A percentile compares a stretch with the other conserved stretches of the same genome.
phyloP scores from a whole-genome alignment of 2,329 filamentous ascomycete species.

The Penicillium sp. region DNA sequence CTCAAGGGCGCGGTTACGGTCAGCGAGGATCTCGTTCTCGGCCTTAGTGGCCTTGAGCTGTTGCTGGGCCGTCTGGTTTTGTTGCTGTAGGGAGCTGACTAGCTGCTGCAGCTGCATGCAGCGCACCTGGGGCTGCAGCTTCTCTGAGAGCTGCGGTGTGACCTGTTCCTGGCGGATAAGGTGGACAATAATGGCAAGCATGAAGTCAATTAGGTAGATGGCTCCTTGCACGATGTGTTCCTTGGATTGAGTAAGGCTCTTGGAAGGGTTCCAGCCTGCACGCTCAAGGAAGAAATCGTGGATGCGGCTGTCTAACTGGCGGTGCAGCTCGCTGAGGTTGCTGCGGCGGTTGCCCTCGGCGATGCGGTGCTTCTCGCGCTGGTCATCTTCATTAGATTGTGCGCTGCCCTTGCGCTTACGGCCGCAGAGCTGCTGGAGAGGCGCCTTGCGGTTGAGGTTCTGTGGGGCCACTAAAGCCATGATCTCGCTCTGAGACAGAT shows the following conservation, averaged over 20 bases:
- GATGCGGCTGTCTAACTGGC: conserved; percentile 32
- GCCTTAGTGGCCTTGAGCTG: conserved; percentile 30
- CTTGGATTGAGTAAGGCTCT: conserved; percentile 35
- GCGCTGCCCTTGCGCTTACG: conserved; percentile 33
- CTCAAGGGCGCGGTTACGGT: conserved; percentile 31
- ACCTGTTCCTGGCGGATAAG: conserved; percentile 32
- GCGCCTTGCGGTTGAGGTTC: conserved; percentile 33
- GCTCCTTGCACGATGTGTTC: conserved; percentile 35
- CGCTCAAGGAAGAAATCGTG: conserved; percentile 34
- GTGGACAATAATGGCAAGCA: conserved; percentile 31
- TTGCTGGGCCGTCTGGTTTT: conserved; percentile 30
- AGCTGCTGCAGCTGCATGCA: conserved; percentile 35
- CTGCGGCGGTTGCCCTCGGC: conserved; percentile 35
- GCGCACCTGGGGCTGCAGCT: conserved; percentile 32
- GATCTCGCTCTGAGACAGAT: conserved; percentile 28
- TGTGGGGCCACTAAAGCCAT: conserved; percentile 30
- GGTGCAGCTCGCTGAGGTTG: conserved; percentile 34
- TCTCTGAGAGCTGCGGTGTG: conserved; percentile 31
- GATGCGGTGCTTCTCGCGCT: conserved; percentile 36
- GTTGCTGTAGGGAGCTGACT: conserved; percentile 29
- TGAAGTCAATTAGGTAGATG: conserved; percentile 34
- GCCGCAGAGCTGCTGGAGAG: conserved; percentile 34
- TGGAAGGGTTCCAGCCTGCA: conserved; percentile 35
- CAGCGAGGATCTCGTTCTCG: conserved; percentile 30
- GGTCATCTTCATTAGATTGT: conserved; percentile 30